These are phyloP conservation scores for Aurifilum marmelostoma DNA, from an alignment of 2,329 filamentous ascomycete species.

Conservation along the genomic window DNA sequence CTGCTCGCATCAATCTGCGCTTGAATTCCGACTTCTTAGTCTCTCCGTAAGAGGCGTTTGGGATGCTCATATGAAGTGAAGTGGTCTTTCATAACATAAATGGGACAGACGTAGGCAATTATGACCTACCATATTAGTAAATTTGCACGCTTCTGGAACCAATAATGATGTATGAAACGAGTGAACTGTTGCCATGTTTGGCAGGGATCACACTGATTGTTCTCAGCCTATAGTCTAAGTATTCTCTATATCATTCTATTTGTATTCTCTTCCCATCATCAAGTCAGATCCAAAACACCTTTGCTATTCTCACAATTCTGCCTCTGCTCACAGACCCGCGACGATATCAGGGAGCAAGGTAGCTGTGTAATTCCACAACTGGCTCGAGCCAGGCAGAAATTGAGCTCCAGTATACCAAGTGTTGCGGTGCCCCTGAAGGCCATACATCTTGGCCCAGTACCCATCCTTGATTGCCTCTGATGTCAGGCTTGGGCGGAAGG, in stretches of 20 bases:
- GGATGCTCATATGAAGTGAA: too few relatives aligned
- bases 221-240: neutral
- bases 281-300: neutral
- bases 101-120: too few relatives aligned
- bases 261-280: too few relatives aligned
- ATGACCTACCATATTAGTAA: neutral
- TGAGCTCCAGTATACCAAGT: conserved; percentile 41
- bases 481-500: conserved; percentile 34
- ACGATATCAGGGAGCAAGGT: neutral
- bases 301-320: neutral
- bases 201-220: neutral
- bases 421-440: conserved; percentile 38
- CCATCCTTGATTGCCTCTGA: conserved; percentile 34
- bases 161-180: neutral
- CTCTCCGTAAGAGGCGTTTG: too few relatives aligned
- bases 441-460: conserved; percentile 38
- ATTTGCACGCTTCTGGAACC: neutral
- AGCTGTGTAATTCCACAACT: conserved; percentile 13
- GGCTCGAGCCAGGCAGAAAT: conserved; percentile 15
- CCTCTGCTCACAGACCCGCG: neutral
- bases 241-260: neutral
- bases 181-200: neutral
- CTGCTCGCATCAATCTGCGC: neutral
- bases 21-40: too few relatives aligned
- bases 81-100: too few relatives aligned